Percentiles rank a stretch among this genome's conserved stretches.
Conservation (phyloP, 805 yeast genomes). For the Pichia kluyveri region DNA sequence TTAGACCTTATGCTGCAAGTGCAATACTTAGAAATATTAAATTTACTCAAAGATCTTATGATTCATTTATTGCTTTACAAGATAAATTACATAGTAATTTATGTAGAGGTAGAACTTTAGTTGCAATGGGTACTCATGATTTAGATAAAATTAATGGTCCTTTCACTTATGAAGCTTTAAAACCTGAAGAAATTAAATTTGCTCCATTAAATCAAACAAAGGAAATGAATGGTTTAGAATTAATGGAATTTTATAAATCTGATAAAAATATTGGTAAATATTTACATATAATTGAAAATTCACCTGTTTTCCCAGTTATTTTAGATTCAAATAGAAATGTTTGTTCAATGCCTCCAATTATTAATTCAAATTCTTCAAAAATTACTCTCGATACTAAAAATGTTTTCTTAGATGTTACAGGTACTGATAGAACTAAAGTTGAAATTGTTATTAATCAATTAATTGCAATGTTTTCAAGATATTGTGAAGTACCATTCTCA, state of each 20-base stretch:
- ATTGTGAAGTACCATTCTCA: constrained; percentile 72
- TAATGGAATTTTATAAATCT: constrained; percentile 83
- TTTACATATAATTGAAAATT: constrained; percentile 78
- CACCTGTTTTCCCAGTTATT: constrained; percentile 87
- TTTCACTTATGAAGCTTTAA: constrained; percentile 77
- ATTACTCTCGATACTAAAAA: constrained; percentile 77
- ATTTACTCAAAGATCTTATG: constrained; percentile 79
- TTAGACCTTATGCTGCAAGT: constrained; percentile 91
- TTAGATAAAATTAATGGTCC: constrained; percentile 71
- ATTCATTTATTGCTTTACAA: constrained; percentile 90
- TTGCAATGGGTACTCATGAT: constrained; percentile 98
- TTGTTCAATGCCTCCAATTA: constrained; percentile 93
- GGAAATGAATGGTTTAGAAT: constrained; percentile 61
- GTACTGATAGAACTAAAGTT: constrained; percentile 89
- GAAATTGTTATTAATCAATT: constrained; percentile 87
- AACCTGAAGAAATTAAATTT: constrained; percentile 69
- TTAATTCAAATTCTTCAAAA: constrained; percentile 87
- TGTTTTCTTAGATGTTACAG: constrained; percentile 89
- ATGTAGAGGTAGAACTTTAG: constrained; percentile 95
- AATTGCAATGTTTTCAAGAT: constrained; percentile 92
- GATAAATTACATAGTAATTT: constrained; percentile 92
- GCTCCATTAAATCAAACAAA: constrained; percentile 66
- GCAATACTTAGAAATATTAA: constrained; percentile 83
- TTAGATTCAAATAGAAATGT: constrained; percentile 68
- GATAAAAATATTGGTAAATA: constrained; percentile 87